Conservation (phyloP, 2,329 filamentous ascomycete genomes). For the Sodiomyces alkalinus region DNA sequence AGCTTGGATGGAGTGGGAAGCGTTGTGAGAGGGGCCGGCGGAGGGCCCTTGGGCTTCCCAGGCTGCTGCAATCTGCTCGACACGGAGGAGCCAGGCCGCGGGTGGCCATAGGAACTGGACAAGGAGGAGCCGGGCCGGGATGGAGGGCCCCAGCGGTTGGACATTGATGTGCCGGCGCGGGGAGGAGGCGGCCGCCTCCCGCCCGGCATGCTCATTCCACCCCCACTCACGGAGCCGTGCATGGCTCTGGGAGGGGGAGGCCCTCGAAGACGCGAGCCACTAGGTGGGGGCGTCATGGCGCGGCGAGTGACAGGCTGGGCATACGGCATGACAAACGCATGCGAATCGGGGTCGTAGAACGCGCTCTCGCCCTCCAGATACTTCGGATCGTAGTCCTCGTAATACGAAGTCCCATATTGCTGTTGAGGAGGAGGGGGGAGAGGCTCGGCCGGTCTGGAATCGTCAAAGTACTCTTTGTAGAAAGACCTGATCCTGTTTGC, state of each 20-base stretch:
- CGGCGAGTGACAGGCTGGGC: conserved; percentile 74
- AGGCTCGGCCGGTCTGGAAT: conserved; percentile 33
- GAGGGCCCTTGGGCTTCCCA: conserved; percentile 40
- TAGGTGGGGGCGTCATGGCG: conserved; percentile 88
- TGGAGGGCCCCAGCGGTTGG: conserved; percentile 14
- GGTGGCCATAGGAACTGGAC: conserved; percentile 20
- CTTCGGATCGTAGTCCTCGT: conserved; percentile 60
- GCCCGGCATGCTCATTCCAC: conserved; percentile 26
- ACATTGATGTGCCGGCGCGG: conserved; percentile 28
- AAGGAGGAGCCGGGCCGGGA: conserved; percentile 17
- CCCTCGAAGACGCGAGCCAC: conserved; percentile 28
- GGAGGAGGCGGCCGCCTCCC: conserved; percentile 45
- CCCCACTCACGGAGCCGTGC: conserved; percentile 31
- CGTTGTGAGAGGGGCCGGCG: conserved; percentile 57
- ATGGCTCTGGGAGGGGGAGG: conserved; percentile 23
- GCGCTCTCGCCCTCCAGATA: conserved; percentile 37
- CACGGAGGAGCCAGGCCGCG: conserved; percentile 51
- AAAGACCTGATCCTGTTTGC: conserved; percentile 96
- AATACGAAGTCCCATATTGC: conserved; percentile 32
- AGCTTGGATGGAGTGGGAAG: conserved; percentile 79
- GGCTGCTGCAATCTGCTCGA: conserved; percentile 30
- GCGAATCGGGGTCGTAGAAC: conserved; percentile 51
- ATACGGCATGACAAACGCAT: conserved; percentile 66
- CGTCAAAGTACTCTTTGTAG: conserved; percentile 99
- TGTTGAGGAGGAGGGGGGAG: conserved; percentile 3